Conservation (phyloP, 176 grass and related monocot species). For the Eragrostis curvula region DNA sequence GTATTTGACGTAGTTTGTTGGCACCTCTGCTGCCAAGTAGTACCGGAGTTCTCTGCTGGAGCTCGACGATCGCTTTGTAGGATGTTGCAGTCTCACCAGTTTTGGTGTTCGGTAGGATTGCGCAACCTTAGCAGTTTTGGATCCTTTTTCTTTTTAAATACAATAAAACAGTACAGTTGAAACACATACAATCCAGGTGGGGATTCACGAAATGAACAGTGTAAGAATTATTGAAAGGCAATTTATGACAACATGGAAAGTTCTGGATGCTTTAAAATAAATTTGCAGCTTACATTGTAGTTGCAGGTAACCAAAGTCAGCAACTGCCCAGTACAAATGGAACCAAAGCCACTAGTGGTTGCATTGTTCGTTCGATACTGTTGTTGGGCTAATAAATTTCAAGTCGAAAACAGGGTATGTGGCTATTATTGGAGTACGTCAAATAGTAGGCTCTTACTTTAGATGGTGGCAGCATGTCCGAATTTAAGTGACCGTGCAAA, state of each 20-base stretch:
- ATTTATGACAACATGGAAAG: neutral
- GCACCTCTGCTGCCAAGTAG: neutral
- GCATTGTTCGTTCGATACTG: neutral
- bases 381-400: neutral
- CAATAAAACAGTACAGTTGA: neutral
- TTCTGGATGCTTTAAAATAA: neutral
- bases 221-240: neutral
- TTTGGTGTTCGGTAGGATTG: conserved; percentile 2
- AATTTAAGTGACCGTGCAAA: too few species aligned
- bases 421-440: too few species aligned
- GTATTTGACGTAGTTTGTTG: neutral
- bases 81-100: neutral
- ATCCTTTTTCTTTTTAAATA: neutral
- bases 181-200: neutral
- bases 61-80: neutral
- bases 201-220: neutral
- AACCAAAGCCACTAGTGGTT: neutral
- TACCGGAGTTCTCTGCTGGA: neutral
- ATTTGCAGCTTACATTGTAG: neutral
- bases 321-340: too few species aligned
- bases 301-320: too few species aligned
- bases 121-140: neutral
- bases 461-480: too few species aligned
- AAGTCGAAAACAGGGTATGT: too few species aligned
- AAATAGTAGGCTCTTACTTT: too few species aligned